Base-by-base conservation (phyloP, 2,329 filamentous ascomycete species). In the Anthostomella pinea region DNA sequence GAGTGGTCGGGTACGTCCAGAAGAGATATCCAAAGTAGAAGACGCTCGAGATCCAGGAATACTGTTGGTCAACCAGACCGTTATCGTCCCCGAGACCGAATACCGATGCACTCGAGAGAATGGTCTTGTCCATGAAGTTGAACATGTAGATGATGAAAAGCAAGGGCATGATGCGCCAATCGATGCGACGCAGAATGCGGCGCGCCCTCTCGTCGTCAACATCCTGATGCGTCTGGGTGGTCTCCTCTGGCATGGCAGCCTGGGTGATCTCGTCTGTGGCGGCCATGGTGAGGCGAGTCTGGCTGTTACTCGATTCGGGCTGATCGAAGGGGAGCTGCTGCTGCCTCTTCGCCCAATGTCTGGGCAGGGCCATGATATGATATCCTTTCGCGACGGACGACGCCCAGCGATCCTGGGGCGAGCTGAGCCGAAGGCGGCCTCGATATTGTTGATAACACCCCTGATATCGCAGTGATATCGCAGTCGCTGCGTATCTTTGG, bases 71-170 rank as follows among this genome's bases (percentile, higher is more conserved):
- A 2, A 52, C 43, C 5, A 73, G 61, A 7, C 66, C 37, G 21
- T 45, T 70, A 46, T 77, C 75, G 2, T 73, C 57, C 5, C 61
- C 59, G n/a, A 78, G 51, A 0, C 73, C 75, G 45, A 80, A 79
- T 0, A 80, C 73, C 4, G 73, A 64, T 0, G 77, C 75, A 40
- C 68, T 75, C 0, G 72, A 74, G 2, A 78, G 52, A 38, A 75
- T 75, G 1, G 69, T 70, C 52, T 81, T 81, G 55, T 81, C 77
- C 65, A 81, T 76, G 39, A 79, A 80, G 49, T 78, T 77, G 43
- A 81, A 54, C 60, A 72, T 72, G 49, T 81, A 81, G 0, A 72
- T 77, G 26, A 72, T 46, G 41, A 79, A 79, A 8, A 81, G 56
- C 8, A 81, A 57, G 0, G 77, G 75, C 5, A 81, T 69, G 8